Evolutionary conservation across 2,329 filamentous ascomycete species (phyloP), one percentile per base, ranked within the genome.

Genomic region (Penicillium sp.): DNA sequence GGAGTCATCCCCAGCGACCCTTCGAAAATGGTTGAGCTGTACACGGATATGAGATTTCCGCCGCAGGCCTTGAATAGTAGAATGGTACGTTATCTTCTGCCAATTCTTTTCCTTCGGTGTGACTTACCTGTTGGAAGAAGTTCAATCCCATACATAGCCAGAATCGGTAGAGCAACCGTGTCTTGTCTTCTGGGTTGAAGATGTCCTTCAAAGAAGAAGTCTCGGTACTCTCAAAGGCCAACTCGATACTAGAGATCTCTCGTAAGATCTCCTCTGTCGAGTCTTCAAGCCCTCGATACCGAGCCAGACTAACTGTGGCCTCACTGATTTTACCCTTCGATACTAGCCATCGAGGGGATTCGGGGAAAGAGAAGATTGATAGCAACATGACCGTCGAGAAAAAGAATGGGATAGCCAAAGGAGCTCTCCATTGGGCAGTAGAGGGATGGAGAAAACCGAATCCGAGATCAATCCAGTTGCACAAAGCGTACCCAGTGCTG

Each of bases 281-380:
- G 32, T 3, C 5, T 34, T 34, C 32, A 7, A 13, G 10, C 9
- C 32, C 32, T 34, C 32, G 32, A 13, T 34, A 34, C 5, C 10
- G 32, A 13, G 5, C 10, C 32, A 34, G 10, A 13, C 32, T 34
- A 13, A 13, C 5, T 34, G 32, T 34, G 10, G 63, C 60, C 22
- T 55, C 53, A 10, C 58, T 55, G 45, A 56, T 43, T 42, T 55
- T 55, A 51, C 53, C 56, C 48, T 61, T 63, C 24, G 52, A 48
- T 16, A 66, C 55, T 7, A 66, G 49, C 63, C 62, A 66, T 7
- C 64, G 58, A 4, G 64, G 64, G 3, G 52, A 53, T 32, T 55
- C 53, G 1, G 53, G 53, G 22, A 55, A 29, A 7, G 31, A 24
- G 5, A 45, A 36, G 5, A 41, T 36, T 2, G 22, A 45, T 16